Conservation (phyloP, 169 alveolate species). For the Eimeria sp. region DNA sequence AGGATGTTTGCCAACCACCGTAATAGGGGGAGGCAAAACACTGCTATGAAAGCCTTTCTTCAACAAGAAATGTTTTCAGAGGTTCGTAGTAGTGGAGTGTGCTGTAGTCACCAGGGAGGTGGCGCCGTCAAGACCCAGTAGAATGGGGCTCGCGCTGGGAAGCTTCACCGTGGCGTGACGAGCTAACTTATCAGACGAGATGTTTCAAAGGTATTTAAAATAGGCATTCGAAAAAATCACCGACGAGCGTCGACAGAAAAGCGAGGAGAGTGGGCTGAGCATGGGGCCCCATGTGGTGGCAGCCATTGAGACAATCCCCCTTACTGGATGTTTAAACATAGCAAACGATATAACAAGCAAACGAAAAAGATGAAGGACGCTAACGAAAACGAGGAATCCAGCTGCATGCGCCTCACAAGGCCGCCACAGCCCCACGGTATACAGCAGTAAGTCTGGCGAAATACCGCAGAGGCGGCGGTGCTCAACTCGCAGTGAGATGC, state of each 20-base stretch:
- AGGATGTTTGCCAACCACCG: not conserved
- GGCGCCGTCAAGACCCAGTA: not conserved
- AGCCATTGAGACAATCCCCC: not conserved
- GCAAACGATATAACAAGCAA: not conserved
- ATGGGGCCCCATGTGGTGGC: not conserved
- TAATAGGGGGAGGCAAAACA: not conserved
- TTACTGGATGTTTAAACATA: not conserved
- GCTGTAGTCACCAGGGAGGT: too few relatives aligned
- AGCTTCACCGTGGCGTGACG: not conserved
- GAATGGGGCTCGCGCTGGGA: not conserved
- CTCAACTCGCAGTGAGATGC: not conserved
- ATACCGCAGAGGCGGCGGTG: not conserved
- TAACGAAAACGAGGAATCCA: not conserved
- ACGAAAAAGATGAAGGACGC: not conserved
- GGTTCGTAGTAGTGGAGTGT: too few relatives aligned
- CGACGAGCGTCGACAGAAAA: not conserved
- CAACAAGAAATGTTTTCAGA: too few relatives aligned
- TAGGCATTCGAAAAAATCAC: not conserved
- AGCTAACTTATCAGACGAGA: not conserved
- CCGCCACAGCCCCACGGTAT: conserved; percentile 8
- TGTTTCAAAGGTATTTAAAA: not conserved
- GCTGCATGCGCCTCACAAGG: not conserved
- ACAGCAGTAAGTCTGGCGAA: not conserved
- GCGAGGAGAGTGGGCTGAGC: not conserved
- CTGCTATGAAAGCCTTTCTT: not conserved